Base-by-base conservation (phyloP, 768 basidiomycete genomes). In the Rhodocollybia butyracea region DNA sequence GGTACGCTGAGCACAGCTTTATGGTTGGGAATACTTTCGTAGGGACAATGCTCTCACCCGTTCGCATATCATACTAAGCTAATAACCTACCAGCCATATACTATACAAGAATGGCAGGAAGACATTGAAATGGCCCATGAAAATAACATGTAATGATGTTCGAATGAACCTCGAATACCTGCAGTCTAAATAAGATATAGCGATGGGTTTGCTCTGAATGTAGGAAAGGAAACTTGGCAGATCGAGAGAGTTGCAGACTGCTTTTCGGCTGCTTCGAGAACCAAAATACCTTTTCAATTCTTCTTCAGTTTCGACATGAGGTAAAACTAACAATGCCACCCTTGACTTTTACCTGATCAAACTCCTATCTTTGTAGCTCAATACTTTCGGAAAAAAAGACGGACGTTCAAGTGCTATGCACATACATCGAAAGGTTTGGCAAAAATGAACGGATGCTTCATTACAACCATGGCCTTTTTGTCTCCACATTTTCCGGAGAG, bases 401-500 rank as follows among this genome's bases (percentile, higher is more conserved):
- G n/a, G 59, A 74, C 42, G 72, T 70, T 21, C 46, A 59, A 7
- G 41, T 64, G 0, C 59, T 77, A 26, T 68, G 70, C 54, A 54
- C 56, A 24, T 77, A 74, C 57, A 64, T 78, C 51, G 60, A 62
- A 7, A 63, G 60, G 13, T 77, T 76, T 57, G 66, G 73, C 6
- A 57, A 57, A 6, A 72, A 77, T 53, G 68, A 74, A 2, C 68
- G 69, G 46, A 78, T 80, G 61, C 65, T 75, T 43, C 65, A 61
- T 17, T 71, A 70, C 51, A 56, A 70, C 26, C 66, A 66, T 29
- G 71, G 72, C 54, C 68, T 70, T 0, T 68, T 79, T 46, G 73
- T 77, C 2, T 77, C 76, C 2, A 77, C 79, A 0, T 81, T 80
- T 60, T 70, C 70, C 52, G 80, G 73, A 55, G 78, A 81, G 36